Evolutionary conservation across 345 rosid species (phyloP).

Genomic region (Heritiera littoralis): DNA sequence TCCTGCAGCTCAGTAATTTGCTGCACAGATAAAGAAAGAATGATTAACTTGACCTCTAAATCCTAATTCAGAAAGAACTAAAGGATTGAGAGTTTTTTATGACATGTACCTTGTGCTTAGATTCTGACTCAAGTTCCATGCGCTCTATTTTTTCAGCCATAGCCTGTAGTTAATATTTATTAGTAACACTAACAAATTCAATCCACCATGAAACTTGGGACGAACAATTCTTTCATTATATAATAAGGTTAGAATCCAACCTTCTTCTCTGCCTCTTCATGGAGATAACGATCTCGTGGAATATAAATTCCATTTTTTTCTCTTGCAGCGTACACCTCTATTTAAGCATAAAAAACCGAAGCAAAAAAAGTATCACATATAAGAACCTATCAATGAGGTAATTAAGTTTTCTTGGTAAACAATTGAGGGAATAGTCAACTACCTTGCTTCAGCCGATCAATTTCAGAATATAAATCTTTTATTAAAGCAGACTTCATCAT

Average conservation of each 20-base stretch:
- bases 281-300: slow-evolving; percentile 87
- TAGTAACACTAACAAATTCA: slow-evolving; percentile 16
- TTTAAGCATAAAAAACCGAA: slow-evolving; percentile 17
- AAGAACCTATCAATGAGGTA: not conserved
- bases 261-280: slow-evolving; percentile 98
- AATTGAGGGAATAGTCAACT: slow-evolving; percentile 21
- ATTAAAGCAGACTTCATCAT: slow-evolving; percentile 99
- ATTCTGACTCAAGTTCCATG: slow-evolving; percentile 80
- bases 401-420: not conserved
- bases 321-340: slow-evolving; percentile 97
- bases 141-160: slow-evolving; percentile 97
- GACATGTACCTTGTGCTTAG: slow-evolving; percentile 71
- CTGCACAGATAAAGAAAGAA: slow-evolving; percentile 44
- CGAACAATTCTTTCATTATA: slow-evolving; percentile 1
- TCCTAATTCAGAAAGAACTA: slow-evolving; percentile 8
- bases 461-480: slow-evolving; percentile 96
- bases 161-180: slow-evolving; percentile 50
- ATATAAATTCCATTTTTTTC: slow-evolving; percentile 98
- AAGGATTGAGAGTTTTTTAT: slow-evolving; percentile 2
- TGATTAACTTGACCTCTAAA: slow-evolving; percentile 22
- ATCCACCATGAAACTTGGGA: slow-evolving; percentile 16
- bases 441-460: slow-evolving; percentile 98
- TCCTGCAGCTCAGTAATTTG: slow-evolving; percentile 86
- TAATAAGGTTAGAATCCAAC: slow-evolving; percentile 35
- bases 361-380: slow-evolving; percentile 17